phyloP scores from a whole-genome alignment of 768 basidiomycete genomes.

The Serendipita sp. region DNA sequence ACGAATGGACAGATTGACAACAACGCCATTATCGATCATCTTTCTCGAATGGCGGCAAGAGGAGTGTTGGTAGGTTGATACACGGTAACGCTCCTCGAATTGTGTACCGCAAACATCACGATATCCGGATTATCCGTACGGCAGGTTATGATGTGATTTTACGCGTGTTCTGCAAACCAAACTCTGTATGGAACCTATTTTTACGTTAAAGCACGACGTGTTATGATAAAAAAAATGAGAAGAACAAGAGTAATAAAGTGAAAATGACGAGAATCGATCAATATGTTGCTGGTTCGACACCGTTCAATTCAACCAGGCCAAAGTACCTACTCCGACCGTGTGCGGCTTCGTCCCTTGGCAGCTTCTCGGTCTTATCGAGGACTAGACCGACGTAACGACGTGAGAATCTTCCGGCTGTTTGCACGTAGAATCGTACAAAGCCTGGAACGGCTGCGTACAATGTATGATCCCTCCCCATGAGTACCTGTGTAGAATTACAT shows the following conservation, averaged over 20 bases:
- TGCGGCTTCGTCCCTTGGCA: constrained; percentile 63
- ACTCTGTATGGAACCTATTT: too few relatives aligned
- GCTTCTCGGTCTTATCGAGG: constrained; percentile 59
- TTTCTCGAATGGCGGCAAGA: too few relatives aligned
- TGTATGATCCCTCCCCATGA: constrained; percentile 87
- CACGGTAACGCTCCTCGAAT: too few relatives aligned
- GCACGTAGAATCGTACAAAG: constrained; percentile 87
- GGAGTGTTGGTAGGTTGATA: too few relatives aligned
- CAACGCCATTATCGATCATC: too few relatives aligned
- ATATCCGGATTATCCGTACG: too few relatives aligned
- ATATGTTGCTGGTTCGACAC: not conserved
- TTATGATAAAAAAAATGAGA: too few relatives aligned
- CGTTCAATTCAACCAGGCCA: constrained; percentile 46
- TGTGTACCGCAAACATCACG: too few relatives aligned
- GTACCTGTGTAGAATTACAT: constrained; percentile 39
- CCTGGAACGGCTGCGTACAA: constrained; percentile 82
- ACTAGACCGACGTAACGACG: constrained; percentile 77
- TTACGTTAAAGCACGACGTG: too few relatives aligned
- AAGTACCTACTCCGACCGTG: constrained; percentile 76
- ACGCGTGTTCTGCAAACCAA: too few relatives aligned
- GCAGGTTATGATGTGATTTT: too few relatives aligned
- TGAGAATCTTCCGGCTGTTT: constrained; percentile 40
- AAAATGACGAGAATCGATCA: not conserved
- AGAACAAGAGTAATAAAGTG: too few relatives aligned
- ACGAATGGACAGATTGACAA: constrained; percentile 70